Evolutionary conservation across 1,284 basidiomycete genomes (phyloP).

Genomic region (Irpex sp.): DNA sequence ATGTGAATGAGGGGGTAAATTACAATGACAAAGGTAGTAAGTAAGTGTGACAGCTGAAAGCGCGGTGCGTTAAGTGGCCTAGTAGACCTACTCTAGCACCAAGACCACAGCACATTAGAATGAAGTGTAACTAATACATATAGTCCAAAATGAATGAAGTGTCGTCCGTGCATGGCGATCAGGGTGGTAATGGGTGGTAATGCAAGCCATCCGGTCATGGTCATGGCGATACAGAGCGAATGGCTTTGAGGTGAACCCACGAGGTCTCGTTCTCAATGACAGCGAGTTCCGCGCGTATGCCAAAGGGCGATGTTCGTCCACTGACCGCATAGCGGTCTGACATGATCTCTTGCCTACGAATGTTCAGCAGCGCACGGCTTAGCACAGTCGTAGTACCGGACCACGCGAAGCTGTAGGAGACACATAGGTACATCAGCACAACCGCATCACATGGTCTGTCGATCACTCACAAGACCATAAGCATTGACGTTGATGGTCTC

Average conservation of each 20-base stretch:
- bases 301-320: conserved; percentile 13
- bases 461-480: conserved; percentile 24
- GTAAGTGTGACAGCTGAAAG: no score
- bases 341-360: conserved; percentile 13
- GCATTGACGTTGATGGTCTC: conserved; percentile 21
- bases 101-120: no score
- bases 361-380: conserved; percentile 15
- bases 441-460: background rate
- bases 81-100: no score
- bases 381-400: conserved; percentile 15
- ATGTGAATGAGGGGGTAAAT: no score
- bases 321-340: background rate
- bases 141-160: background rate
- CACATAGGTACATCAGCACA: background rate
- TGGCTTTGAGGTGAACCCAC: background rate
- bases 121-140: background rate
- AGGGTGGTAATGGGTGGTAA: background rate
- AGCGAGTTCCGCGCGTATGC: background rate
- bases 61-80: no score
- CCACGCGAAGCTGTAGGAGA: conserved; percentile 24
- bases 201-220: background rate
- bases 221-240: background rate
- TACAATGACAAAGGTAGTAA: no score
- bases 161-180: no score
- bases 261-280: conserved; percentile 3